phyloP scores from a whole-genome alignment of 73 alveolate species.

The Durusdinium trenchii region DNA sequence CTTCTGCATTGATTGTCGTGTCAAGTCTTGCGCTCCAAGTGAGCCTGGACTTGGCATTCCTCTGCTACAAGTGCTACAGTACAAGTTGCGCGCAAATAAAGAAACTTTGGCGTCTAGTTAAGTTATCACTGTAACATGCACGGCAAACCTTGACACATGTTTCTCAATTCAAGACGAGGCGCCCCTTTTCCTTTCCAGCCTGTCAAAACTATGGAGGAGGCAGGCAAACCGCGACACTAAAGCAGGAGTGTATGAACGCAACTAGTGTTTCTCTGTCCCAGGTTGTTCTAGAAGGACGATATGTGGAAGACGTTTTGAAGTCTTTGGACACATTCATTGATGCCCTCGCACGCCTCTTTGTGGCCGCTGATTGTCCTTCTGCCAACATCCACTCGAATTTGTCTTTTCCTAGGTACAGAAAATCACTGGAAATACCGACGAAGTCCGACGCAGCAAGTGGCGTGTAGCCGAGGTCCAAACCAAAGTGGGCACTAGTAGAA shows the following conservation, averaged over 20 bases:
- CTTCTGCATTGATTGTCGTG: no score
- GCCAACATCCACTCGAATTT: background rate
- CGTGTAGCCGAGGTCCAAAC: background rate
- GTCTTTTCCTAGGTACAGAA: background rate
- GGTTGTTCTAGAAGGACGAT: background rate
- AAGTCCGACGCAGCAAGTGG: no score
- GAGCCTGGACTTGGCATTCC: background rate
- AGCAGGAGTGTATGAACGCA: background rate
- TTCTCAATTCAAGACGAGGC: no score
- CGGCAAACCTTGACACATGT: no score
- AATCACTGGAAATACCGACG: no score
- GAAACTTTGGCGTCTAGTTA: no score
- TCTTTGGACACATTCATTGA: background rate
- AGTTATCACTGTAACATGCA: no score
- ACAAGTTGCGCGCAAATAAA: background rate
- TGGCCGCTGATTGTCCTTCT: constrained; percentile 10
- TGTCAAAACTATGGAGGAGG: background rate
- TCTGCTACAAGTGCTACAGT: background rate
- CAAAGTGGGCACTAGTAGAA: background rate
- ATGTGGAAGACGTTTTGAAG: no score
- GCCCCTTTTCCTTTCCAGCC: background rate
- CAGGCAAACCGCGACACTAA: background rate
- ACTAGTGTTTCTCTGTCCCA: background rate
- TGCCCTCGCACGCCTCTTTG: background rate
- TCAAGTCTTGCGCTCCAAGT: background rate